Evolutionary conservation across 2,329 filamentous ascomycete species (phyloP), one percentile per base, ranked within the genome.

Genomic region (Triangularia verruculosa): DNA sequence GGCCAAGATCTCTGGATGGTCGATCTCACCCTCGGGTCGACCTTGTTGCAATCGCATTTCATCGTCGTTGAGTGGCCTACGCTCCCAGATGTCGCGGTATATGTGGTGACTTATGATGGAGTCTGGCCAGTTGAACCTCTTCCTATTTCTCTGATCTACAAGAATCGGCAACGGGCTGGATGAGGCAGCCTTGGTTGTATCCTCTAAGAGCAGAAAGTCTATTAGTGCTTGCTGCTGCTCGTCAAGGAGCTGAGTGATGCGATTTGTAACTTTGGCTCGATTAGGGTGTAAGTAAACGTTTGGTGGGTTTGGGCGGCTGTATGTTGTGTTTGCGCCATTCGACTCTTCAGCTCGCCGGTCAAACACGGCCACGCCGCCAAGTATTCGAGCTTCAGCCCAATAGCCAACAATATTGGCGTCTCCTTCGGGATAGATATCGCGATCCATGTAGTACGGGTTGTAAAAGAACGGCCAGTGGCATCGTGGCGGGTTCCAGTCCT

Each of bases 361-460:
- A 58, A 65, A 65, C 43, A 60, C 57, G 11, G 55, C 53, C 1
- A 65, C 60, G 13, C 60, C 63, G 6, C 63, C 60, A 1, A 65
- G 53, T 24, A 65, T 62, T 17, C 57, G 51, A 54, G 62, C 56
- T 25, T 65, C 60, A 7, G 53, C 53, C 63, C 63, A 65, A 27
- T 62, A 65, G 12, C 63, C 63, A 8, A 62, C 63, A 4, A 65
- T 30, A 32, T 65, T 60, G n/a, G 63, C 63, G 8, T 47, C 30
- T 11, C 63, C 60, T 4, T 59, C 22, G 15, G 63, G 60, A 28
- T 62, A 65, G 2, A 62, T 15, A 15, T 62, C 60, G 22, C 54
- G 34, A 17, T 60, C 60, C 32, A 62, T n/a, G 30, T 65, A 65
- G 8, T 32, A 25, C 62, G 57, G 20, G 15, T 43, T 43, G 61